A percentile compares a stretch with the other conserved stretches of the same genome.
Conservation (phyloP, 139 green algal genomes). For the Closterium sp. region DNA sequence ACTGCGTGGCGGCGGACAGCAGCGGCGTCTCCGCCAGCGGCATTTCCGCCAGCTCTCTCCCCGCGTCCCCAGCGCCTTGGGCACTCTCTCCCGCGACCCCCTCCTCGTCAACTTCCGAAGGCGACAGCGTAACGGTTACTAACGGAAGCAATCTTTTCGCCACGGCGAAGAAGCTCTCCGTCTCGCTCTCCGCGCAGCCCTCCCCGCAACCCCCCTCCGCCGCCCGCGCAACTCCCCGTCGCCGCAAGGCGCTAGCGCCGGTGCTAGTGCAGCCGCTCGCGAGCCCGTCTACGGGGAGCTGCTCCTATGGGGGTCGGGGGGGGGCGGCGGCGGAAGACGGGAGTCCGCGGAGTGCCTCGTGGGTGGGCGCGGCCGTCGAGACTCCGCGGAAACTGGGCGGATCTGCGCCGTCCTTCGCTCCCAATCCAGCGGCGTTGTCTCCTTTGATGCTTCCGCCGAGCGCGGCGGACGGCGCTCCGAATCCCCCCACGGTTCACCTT, state of each 20-base stretch:
- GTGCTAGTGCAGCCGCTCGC: background rate
- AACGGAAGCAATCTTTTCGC: background rate
- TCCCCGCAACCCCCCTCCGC: background rate
- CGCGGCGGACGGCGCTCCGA: background rate
- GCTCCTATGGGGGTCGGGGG: background rate
- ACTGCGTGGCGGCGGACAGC: background rate
- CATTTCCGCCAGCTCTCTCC: background rate
- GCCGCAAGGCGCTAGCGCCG: background rate
- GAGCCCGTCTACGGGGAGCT: background rate
- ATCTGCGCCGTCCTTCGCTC: background rate
- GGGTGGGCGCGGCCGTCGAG: background rate
- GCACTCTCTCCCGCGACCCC: background rate
- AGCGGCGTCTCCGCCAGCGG: background rate
- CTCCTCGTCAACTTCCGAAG: background rate
- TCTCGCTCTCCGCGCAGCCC: background rate
- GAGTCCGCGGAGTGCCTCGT: background rate
- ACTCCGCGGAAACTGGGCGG: background rate
- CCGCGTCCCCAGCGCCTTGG: background rate
- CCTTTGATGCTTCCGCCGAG: background rate
- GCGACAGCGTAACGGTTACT: background rate
- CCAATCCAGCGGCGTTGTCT: background rate
- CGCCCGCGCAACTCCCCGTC: background rate
- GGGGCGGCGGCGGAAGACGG: background rate
- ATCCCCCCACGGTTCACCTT: background rate
- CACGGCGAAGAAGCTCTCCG: background rate